These are phyloP conservation scores for Apocynum venetum DNA, from an alignment of 257 asterid species.

Conservation along the genomic window DNA sequence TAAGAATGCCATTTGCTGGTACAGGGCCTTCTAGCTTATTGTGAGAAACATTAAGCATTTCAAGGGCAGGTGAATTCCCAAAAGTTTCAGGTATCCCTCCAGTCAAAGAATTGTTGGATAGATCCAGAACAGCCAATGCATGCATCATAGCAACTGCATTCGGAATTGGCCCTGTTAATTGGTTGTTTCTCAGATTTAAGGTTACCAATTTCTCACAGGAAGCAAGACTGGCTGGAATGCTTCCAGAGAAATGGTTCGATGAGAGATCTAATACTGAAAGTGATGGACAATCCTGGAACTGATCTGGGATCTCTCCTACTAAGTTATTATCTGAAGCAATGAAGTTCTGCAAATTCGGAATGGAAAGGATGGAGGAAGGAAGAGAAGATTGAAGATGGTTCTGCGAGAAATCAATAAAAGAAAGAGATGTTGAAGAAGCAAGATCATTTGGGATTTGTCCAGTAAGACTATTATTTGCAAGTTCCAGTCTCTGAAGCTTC, in stretches of 20 bases:
- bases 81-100: constrained; percentile 66
- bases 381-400: constrained; percentile 56
- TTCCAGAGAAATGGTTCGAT: constrained; percentile 53
- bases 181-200: constrained; percentile 51
- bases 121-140: constrained; percentile 52
- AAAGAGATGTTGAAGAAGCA: constrained; percentile 52
- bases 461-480: constrained; percentile 51
- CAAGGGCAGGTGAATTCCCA: constrained; percentile 79
- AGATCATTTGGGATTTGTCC: constrained; percentile 64
- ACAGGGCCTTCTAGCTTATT: constrained; percentile 64
- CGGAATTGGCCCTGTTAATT: constrained; percentile 53
- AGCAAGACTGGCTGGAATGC: constrained; percentile 56
- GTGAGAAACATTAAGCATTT: constrained; percentile 54
- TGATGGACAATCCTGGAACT: constrained; percentile 58
- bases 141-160: constrained; percentile 55
- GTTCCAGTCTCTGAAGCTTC: constrained; percentile 54
- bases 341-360: constrained; percentile 52
- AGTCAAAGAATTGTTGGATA: constrained; percentile 66
- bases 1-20: constrained; percentile 59
- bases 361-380: constrained; percentile 59
- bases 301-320: constrained; percentile 59
- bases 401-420: constrained; percentile 57
- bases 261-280: constrained; percentile 60
- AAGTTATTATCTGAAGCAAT: constrained; percentile 46
- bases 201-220: constrained; percentile 63